phyloP scores from a whole-genome alignment of 2,329 filamentous ascomycete species.

The Diaporthe velutina region DNA sequence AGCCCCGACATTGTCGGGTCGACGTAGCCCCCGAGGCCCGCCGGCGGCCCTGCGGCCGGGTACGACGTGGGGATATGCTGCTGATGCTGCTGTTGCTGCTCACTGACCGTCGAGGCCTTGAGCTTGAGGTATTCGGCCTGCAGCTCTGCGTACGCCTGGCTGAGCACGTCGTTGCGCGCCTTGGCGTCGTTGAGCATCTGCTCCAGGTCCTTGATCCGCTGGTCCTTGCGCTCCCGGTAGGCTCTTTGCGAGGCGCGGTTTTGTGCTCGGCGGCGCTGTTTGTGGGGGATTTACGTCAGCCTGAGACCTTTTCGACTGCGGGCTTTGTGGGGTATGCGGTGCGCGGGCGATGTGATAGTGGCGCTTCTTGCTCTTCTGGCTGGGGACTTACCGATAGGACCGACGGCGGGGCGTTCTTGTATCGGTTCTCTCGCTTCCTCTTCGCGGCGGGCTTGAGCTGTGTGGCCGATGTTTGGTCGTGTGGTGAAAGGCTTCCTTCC shows the following conservation, averaged over 20 bases:
- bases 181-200: slow-evolving; percentile 65
- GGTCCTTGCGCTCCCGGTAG: slow-evolving; percentile 73
- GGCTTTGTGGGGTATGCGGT: neutral
- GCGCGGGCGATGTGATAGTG: slow-evolving; percentile 17
- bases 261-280: slow-evolving; percentile 68
- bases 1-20: slow-evolving; percentile 41
- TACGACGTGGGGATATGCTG: slow-evolving; percentile 39
- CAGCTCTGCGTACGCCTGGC: slow-evolving; percentile 65
- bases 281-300: slow-evolving; percentile 9
- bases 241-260: slow-evolving; percentile 73
- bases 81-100: slow-evolving; percentile 30
- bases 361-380: slow-evolving; percentile 10
- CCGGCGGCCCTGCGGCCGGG: slow-evolving; percentile 26
- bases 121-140: slow-evolving; percentile 59
- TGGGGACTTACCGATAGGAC: slow-evolving; percentile 59
- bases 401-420: slow-evolving; percentile 64
- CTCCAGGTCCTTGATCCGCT: slow-evolving; percentile 75
- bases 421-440: slow-evolving; percentile 64
- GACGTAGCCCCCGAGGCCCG: slow-evolving; percentile 37
- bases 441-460: slow-evolving; percentile 55
- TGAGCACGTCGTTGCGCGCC: slow-evolving; percentile 67
- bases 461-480: slow-evolving; percentile 43
- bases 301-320: neutral
- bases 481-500: slow-evolving; percentile 36
- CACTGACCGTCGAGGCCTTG: slow-evolving; percentile 49